Conservation (phyloP, 768 basidiomycete genomes). For the Hypsizygus marmoreus region DNA sequence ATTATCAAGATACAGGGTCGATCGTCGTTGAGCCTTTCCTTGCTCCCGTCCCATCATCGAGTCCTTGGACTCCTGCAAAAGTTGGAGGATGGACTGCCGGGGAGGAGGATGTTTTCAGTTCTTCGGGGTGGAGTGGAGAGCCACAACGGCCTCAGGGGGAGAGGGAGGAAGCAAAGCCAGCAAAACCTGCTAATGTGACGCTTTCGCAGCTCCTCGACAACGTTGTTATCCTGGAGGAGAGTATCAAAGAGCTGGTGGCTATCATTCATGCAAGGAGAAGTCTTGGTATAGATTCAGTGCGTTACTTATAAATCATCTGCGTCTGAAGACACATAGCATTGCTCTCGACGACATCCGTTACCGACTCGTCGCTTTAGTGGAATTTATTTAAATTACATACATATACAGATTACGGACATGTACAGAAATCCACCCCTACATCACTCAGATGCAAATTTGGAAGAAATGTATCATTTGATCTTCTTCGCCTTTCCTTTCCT, state of each 20-base stretch:
- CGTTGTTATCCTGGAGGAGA: conserved; percentile 92
- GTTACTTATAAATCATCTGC: conserved; percentile 59
- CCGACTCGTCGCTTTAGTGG: too few species aligned
- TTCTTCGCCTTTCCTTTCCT: conserved; percentile 34
- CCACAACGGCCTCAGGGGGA: conserved; percentile 23
- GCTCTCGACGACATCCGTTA: too few species aligned
- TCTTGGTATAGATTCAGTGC: conserved; percentile 81
- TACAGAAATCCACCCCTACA: background rate
- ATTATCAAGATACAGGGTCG: conserved; percentile 78
- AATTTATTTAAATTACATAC: conserved; percentile 5
- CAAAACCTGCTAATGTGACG: conserved; percentile 52
- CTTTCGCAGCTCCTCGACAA: conserved; percentile 89
- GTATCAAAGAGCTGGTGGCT: conserved; percentile 88
- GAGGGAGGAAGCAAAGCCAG: conserved; percentile 29
- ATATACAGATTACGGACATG: conserved; percentile 7
- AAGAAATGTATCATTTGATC: too few species aligned
- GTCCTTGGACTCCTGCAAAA: conserved; percentile 65
- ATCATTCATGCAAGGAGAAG: conserved; percentile 82
- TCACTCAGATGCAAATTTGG: too few species aligned
- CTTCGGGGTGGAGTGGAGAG: conserved; percentile 33
- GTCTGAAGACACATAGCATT: background rate
- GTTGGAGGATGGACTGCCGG: conserved; percentile 52
- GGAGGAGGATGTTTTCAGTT: conserved; percentile 75
- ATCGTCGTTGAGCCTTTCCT: conserved; percentile 73
- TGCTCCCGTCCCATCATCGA: conserved; percentile 57